A percentile compares a stretch with the other conserved stretches of the same genome.
These are phyloP conservation scores for Coelastrella sp. DNA, from an alignment of 139 green algal genomes.

Conservation along the genomic window DNA sequence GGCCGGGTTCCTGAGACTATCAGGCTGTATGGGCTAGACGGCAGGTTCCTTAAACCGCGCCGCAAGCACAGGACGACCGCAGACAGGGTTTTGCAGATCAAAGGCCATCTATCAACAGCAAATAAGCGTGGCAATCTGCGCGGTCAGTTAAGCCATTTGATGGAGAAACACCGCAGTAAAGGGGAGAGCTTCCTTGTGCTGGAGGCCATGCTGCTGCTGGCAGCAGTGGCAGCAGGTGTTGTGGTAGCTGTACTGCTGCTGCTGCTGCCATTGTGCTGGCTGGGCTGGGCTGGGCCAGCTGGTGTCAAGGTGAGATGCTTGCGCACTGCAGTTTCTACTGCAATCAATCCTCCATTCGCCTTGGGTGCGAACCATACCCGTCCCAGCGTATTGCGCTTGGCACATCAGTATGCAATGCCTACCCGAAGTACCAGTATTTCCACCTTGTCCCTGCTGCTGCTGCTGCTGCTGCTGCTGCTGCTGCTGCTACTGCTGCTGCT, in stretches of 20 bases:
- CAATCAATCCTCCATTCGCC: too few species aligned
- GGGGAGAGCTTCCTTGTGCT: background rate
- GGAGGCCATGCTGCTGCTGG: background rate
- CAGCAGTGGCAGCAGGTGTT: background rate
- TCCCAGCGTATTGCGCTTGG: too few species aligned
- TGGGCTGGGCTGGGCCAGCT: background rate
- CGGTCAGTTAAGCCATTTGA: background rate
- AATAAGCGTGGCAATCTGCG: background rate
- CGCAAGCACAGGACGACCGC: background rate
- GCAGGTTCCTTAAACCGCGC: background rate
- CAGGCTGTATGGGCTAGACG: too few species aligned
- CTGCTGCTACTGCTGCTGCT: too few species aligned
- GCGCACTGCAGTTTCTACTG: too few species aligned
- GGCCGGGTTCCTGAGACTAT: too few species aligned
- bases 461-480: too few species aligned
- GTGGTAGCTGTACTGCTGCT: background rate
- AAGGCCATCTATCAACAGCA: background rate
- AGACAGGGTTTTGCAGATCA: conserved; percentile 1
- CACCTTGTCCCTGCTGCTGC: too few species aligned
- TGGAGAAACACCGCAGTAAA: background rate
- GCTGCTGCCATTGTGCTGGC: conserved; percentile 7
- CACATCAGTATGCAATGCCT: too few species aligned
- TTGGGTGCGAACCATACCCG: too few species aligned
- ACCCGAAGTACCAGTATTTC: too few species aligned
- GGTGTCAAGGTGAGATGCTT: background rate